A percentile compares a stretch with the other conserved stretches of the same genome.
Evolutionary conservation across 2,329 filamentous ascomycete genomes (phyloP).

Genomic region (Phaeosphaeriaceae sp.): DNA sequence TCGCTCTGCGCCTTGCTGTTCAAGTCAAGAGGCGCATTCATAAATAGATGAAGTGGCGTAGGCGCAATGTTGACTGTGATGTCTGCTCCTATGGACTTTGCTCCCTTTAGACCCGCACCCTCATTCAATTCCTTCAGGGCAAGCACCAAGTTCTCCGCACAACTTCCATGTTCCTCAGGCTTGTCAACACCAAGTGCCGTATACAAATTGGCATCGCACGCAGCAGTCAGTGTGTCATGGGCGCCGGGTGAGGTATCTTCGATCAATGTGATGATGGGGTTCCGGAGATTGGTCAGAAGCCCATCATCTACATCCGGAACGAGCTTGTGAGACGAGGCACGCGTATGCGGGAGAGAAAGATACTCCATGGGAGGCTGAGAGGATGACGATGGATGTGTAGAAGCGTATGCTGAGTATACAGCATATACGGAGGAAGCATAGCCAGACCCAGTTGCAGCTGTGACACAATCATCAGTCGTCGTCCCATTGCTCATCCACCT

Average conservation of each 20-base stretch:
- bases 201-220: slow-evolving; percentile 56
- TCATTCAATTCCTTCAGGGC: slow-evolving; percentile 57
- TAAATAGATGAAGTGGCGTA: slow-evolving; percentile 55
- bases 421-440: slow-evolving; percentile 57
- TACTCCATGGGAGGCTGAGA: slow-evolving; percentile 54
- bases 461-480: neutral
- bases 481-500: neutral
- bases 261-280: slow-evolving; percentile 54
- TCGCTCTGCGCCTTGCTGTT: slow-evolving; percentile 14
- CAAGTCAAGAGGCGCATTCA: slow-evolving; percentile 40
- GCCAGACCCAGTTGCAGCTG: slow-evolving; percentile 55
- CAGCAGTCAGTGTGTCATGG: slow-evolving; percentile 57
- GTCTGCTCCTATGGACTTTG: slow-evolving; percentile 55
- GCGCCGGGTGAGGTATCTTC: slow-evolving; percentile 54
- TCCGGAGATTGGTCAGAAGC: slow-evolving; percentile 54
- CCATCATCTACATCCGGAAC: slow-evolving; percentile 51
- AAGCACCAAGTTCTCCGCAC: slow-evolving; percentile 57
- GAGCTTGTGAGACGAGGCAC: slow-evolving; percentile 51
- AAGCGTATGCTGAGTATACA: slow-evolving; percentile 56
- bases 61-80: slow-evolving; percentile 57
- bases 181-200: slow-evolving; percentile 50
- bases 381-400: slow-evolving; percentile 37
- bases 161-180: slow-evolving; percentile 55
- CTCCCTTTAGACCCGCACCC: slow-evolving; percentile 53
- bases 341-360: slow-evolving; percentile 55